phyloP scores from a whole-genome alignment of 169 alveolate species.

The Eimeria acervulina region DNA sequence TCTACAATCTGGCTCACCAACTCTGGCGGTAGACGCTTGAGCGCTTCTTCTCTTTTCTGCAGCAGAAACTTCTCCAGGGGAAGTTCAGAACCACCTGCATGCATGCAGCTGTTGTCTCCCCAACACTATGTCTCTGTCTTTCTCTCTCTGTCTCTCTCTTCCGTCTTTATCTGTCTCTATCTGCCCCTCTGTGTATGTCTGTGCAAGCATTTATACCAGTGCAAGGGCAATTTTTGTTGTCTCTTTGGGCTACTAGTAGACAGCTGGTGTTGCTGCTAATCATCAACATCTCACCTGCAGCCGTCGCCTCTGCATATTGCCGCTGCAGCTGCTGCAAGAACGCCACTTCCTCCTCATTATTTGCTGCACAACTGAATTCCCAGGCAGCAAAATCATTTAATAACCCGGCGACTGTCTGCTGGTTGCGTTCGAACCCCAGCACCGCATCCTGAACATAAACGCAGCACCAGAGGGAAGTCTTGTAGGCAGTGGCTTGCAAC shows the following conservation, averaged over 20 bases:
- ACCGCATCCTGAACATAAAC: constrained; percentile 33
- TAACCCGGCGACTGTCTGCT: background rate
- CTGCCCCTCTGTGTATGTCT: no score
- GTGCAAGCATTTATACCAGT: no score
- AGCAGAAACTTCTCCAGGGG: background rate
- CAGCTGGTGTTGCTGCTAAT: no score
- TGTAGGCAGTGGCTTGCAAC: no score
- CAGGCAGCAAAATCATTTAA: background rate
- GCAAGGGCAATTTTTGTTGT: no score
- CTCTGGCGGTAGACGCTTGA: constrained; percentile 21
- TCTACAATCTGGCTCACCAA: background rate
- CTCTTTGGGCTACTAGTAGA: no score
- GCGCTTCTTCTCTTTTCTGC: constrained; percentile 54
- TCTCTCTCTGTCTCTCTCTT: no score
- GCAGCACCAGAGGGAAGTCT: background rate
- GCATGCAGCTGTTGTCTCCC: background rate
- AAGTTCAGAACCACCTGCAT: constrained; percentile 39
- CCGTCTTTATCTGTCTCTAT: no score
- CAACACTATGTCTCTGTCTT: no score
- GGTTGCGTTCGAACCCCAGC: background rate
- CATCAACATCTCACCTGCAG: background rate
- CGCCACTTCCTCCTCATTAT: background rate
- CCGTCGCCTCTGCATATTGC: background rate
- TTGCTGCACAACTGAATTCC: background rate
- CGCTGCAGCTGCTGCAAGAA: constrained; percentile 27